A percentile compares a stretch with the other conserved stretches of the same genome.
phyloP scores from a whole-genome alignment of 192 early-diverging fungal genomes.

The Podochytrium sp. region DNA sequence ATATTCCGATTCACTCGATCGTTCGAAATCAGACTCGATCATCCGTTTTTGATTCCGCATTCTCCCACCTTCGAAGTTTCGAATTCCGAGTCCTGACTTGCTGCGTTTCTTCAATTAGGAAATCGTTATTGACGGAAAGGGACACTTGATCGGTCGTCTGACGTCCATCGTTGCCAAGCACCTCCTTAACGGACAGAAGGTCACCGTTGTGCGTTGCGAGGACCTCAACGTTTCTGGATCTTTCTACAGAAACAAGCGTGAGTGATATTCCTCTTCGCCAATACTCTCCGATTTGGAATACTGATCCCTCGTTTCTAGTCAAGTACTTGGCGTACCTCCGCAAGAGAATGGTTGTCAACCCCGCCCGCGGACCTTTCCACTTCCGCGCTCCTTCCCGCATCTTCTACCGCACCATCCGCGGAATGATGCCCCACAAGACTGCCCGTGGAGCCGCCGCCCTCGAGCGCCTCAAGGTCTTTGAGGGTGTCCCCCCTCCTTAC shows the following conservation, averaged over 20 bases:
- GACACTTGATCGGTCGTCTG: slow-evolving; percentile 96
- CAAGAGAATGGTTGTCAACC: slow-evolving; percentile 98
- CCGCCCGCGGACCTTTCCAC: slow-evolving; percentile 95
- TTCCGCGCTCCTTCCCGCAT: slow-evolving; percentile 97
- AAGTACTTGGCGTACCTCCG: slow-evolving; percentile 95
- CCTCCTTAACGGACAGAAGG: slow-evolving; percentile 94
- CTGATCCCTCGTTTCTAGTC: slow-evolving; percentile 55
- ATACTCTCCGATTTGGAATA: too few species aligned
- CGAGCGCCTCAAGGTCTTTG: slow-evolving; percentile 98
- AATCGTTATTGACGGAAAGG: slow-evolving; percentile 98
- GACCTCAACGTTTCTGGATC: slow-evolving; percentile 97
- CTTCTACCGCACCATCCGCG: slow-evolving; percentile 96
- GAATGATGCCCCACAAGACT: slow-evolving; percentile 99
- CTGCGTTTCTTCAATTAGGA: slow-evolving; percentile 66
- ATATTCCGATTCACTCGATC: neutral
- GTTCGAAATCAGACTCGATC: too few species aligned
- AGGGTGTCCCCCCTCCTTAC: slow-evolving; percentile 97
- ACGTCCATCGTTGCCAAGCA: slow-evolving; percentile 98
- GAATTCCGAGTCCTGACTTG: neutral
- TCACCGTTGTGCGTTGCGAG: slow-evolving; percentile 98
- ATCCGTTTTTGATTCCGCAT: too few species aligned
- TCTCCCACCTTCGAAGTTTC: neutral
- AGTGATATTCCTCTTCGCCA: slow-evolving; percentile 51
- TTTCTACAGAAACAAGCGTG: slow-evolving; percentile 99
- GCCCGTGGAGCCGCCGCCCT: slow-evolving; percentile 96